Evolutionary conservation across 2,329 filamentous ascomycete species (phyloP), one percentile per base, ranked within the genome.

Genomic region (Mariannaea sp.): DNA sequence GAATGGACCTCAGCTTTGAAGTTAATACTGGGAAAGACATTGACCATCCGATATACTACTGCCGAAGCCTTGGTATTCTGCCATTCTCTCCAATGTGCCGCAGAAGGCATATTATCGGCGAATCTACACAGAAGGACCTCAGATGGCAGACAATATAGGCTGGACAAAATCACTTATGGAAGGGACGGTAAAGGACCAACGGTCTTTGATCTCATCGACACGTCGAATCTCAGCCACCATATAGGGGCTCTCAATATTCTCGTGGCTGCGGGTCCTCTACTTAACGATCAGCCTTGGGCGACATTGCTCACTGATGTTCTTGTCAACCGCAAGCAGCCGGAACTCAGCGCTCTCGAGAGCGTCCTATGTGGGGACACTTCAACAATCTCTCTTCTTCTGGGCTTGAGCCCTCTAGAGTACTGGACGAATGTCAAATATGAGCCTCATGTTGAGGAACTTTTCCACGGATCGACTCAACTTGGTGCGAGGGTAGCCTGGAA

Each of bases 121-220:
- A 71, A 74, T 26, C 71, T 73, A 58, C 81, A 77, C 60, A 71
- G 75, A 42, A 70, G 71, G 17, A 71, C 72, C 13, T 73, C 73
- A 53, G 71, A 76, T 30, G 64, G 68, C 13, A 68, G 70, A 7
- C 61, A 68, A 1, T 63, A 84, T 3, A 52, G 65, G 2, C 69
- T 85, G 4, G 75, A 81, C 40, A 39, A 64, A 1, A 55, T 53
- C 1, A 71, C 73, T 3, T 84, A 83, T 57, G 65, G 67, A 2
- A 56, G 58, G 3, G 47, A 45, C 6, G 63, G 65, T 2, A 43
- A 49, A 12, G 76, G 72, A 1, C 77, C 80, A 0, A 66, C 58
- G 4, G 38, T 49, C 3, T 87, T 86, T 59, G 76, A 85, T 60
- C 70, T 80, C 4, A 80, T 87, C 48, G 82, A 87, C 56, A 83